phyloP scores from a whole-genome alignment of 129 eudicot genomes.

The Flaveria ramosissima region DNA sequence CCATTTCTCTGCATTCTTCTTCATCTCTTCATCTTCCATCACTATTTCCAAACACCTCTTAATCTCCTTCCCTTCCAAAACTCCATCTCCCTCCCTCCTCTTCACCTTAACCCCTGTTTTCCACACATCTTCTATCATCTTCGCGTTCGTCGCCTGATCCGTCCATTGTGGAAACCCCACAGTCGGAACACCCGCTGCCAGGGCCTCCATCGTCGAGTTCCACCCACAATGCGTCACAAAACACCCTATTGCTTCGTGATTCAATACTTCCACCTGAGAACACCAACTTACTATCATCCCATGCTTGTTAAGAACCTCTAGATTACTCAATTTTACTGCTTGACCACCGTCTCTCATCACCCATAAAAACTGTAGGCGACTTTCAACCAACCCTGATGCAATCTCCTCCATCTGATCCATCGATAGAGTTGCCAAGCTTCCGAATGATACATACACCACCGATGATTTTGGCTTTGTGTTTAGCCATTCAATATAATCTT shows the following conservation, averaged over 20 bases:
- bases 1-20: constrained; percentile 30
- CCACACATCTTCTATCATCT: constrained; percentile 66
- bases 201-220: constrained; percentile 62
- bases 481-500: constrained; percentile 42
- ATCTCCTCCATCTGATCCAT: constrained; percentile 51
- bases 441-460: constrained; percentile 55
- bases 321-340: not conserved
- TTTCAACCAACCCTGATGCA: constrained; percentile 24
- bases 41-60: constrained; percentile 28
- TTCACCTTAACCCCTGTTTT: constrained; percentile 55
- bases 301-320: constrained; percentile 22
- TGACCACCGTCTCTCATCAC: not conserved
- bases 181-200: constrained; percentile 62
- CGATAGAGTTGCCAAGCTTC: constrained; percentile 51
- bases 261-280: constrained; percentile 49
- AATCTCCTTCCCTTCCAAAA: constrained; percentile 32
- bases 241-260: constrained; percentile 56
- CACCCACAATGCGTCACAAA: constrained; percentile 70
- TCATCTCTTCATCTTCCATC: constrained; percentile 19
- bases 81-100: constrained; percentile 40
- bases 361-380: not conserved
- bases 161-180: constrained; percentile 70
- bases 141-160: constrained; percentile 60
- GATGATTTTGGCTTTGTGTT: constrained; percentile 44
- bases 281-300: constrained; percentile 61